phyloP scores from a whole-genome alignment of 2,329 filamentous ascomycete genomes.

The Microdochium nivale region DNA sequence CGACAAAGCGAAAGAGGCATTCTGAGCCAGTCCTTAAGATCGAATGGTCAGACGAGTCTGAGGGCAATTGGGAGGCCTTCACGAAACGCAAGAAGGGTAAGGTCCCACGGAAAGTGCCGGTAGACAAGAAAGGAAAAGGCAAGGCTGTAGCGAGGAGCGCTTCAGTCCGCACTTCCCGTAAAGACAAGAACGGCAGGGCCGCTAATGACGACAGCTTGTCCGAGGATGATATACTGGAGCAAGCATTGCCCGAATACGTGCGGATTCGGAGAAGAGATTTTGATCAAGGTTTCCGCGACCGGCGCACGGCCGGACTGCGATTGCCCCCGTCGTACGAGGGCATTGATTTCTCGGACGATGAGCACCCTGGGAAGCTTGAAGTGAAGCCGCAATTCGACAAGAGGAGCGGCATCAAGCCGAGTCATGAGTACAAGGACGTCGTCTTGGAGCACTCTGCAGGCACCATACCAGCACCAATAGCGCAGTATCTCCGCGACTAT shows the following conservation, averaged over 20 bases:
- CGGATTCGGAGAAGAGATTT: slow-evolving; percentile 60
- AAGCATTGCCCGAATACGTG: slow-evolving; percentile 65
- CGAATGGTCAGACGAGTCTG: slow-evolving; percentile 19
- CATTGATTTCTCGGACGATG: slow-evolving; percentile 68
- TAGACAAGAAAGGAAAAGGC: slow-evolving; percentile 9
- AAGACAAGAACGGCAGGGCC: slow-evolving; percentile 5
- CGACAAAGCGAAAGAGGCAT: slow-evolving; percentile 14
- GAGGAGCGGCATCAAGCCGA: slow-evolving; percentile 49
- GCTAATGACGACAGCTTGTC: slow-evolving; percentile 20
- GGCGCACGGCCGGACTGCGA: slow-evolving; percentile 62
- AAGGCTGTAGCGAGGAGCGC: slow-evolving; percentile 8
- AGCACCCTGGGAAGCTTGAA: slow-evolving; percentile 48
- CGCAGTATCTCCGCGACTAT: slow-evolving; percentile 86
- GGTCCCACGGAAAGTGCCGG: slow-evolving; percentile 3
- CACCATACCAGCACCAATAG: slow-evolving; percentile 78
- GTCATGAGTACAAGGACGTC: slow-evolving; percentile 65
- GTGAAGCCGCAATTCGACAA: slow-evolving; percentile 63
- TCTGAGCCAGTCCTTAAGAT: slow-evolving; percentile 4
- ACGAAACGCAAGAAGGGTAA: slow-evolving; percentile 13
- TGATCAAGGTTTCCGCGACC: slow-evolving; percentile 46
- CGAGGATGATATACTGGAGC: slow-evolving; percentile 35
- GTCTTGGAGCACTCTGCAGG: slow-evolving; percentile 67
- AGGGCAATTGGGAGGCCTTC: slow-evolving; percentile 7
- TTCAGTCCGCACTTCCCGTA: slow-evolving; percentile 4
- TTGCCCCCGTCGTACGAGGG: slow-evolving; percentile 71